Evolutionary conservation across 805 yeast species (phyloP), one percentile per base, ranked within the genome.

Genomic region (Candida quercuum): DNA sequence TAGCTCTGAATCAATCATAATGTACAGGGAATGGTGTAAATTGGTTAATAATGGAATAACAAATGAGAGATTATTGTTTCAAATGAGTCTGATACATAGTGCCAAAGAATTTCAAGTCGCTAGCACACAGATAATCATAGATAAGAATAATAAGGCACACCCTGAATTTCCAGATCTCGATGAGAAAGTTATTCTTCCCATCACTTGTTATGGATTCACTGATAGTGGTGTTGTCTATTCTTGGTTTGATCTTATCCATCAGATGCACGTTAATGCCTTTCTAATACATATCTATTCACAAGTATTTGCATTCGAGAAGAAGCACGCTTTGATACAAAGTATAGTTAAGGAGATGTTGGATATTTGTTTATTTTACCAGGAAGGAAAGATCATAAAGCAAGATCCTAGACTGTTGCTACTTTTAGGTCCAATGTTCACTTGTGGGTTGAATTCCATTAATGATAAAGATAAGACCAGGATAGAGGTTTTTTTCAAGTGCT

Each of bases 211-310:
- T 39, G 52, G 48, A 2, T 51, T 49, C 36, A 33, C 40, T 18
- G 41, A 28, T 10, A 17, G 29, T 11, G 42, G 36, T 8, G 26
- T 30, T 2, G 49, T 43, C 0, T 57, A 37, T 31, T 55, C 60
- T 0, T 47, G 58, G 46, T 57, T 48, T 39, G 61, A 57, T 29
- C 32, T 57, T 19, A 43, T 48, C 13, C 60, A 57, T 19, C 60
- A 56, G 18, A 33, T 52, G 1, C 71, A 67, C 41, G 60, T 61
- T 48, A 45, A 58, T 60, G 38, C 63, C 55, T 11, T 53, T 58
- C 17, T 60, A 56, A 25, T 66, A 64, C 24, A 59, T 51, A 43
- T 61, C 52, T 40, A 59, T 59, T 37, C 52, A 48, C 35, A 49
- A 58, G 24, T 47, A 53, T 32, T 57, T 56, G 33, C 63, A 56